Conservation (phyloP, 306 rosid genomes). For the Spatholobus suberectus region DNA sequence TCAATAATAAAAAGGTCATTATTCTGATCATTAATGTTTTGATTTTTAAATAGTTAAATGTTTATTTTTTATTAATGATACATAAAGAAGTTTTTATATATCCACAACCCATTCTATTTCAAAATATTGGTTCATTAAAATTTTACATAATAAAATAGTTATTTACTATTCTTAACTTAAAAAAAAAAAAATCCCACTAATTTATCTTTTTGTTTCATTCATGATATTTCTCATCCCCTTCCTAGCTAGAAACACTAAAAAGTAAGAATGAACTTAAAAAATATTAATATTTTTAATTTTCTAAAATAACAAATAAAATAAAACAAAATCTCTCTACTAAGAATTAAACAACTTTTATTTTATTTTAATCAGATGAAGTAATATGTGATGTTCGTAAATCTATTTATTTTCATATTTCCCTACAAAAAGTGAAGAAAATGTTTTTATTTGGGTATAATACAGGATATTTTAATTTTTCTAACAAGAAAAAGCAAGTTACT, state of each 20-base stretch:
- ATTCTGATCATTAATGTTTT: background rate
- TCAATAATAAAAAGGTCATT: background rate
- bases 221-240: background rate
- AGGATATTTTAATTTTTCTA: background rate
- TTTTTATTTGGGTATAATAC: background rate
- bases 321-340: background rate
- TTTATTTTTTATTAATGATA: background rate
- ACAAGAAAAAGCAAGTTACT: background rate
- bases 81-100: background rate
- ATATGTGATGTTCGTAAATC: background rate
- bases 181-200: background rate
- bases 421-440: background rate
- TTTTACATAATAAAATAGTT: background rate
- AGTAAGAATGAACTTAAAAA: background rate
- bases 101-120: background rate
- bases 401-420: background rate
- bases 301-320: background rate
- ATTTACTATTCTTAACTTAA: no score
- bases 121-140: background rate
- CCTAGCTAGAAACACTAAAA: background rate
- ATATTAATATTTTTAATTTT: background rate
- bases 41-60: background rate
- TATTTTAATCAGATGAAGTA: background rate
- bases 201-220: background rate
- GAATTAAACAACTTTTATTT: background rate